A percentile compares a stretch with the other conserved stretches of the same genome.
Conservation (phyloP, 1,139 yeast species). For the Yarrowia galli region DNA sequence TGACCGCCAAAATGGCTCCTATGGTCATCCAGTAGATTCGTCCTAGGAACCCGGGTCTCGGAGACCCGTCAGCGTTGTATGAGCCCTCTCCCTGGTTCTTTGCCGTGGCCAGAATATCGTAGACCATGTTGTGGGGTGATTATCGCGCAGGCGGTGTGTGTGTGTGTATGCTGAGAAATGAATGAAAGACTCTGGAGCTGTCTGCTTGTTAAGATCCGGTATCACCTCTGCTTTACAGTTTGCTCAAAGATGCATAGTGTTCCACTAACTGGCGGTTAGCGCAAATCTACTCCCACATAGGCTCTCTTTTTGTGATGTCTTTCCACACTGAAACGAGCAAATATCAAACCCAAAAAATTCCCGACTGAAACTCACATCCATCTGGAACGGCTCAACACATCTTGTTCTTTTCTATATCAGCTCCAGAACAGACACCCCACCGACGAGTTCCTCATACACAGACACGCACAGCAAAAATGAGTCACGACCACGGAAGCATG, state of each 20-base stretch:
- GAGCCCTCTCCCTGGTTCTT: constrained; percentile 35
- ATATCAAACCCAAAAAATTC: constrained; percentile 1
- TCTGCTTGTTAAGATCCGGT: neutral
- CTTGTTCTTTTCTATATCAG: neutral
- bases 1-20: constrained; percentile 39
- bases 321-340: constrained; percentile 14
- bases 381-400: no score
- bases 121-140: constrained; percentile 7
- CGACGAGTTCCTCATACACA: neutral
- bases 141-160: neutral
- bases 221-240: constrained; percentile 10
- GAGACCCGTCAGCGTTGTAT: constrained; percentile 35
- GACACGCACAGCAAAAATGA: constrained; percentile 6
- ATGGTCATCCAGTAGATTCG: constrained; percentile 40
- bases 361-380: neutral
- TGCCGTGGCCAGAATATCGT: constrained; percentile 36
- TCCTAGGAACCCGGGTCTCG: constrained; percentile 40
- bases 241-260: constrained; percentile 21
- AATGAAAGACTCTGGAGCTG: neutral
- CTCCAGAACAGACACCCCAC: no score
- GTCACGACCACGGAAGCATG: constrained; percentile 37
- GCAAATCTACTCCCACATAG: neutral
- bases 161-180: neutral
- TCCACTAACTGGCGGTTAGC: neutral
- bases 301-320: neutral